Conservation (phyloP, 768 basidiomycete species). For the Lanmaoa rubissima region DNA sequence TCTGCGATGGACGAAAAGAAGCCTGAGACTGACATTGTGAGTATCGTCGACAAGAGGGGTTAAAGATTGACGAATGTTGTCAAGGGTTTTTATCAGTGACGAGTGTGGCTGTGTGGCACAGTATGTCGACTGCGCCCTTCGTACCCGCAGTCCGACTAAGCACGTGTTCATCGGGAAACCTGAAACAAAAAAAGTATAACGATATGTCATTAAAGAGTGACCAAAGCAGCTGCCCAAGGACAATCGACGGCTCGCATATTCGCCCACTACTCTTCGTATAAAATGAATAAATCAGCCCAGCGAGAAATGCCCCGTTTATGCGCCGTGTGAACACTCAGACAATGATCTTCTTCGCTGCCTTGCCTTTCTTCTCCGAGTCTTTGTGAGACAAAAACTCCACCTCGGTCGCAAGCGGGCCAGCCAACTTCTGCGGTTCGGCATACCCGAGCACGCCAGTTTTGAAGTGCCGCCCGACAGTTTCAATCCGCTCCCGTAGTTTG, state of each 20-base stretch:
- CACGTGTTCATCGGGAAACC: background rate
- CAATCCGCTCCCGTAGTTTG: conserved; percentile 76
- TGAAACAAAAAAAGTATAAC: conserved; percentile 11
- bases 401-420: conserved; percentile 88
- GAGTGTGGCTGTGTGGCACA: conserved; percentile 26
- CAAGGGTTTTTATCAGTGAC: conserved; percentile 19
- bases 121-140: conserved; percentile 3
- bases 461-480: conserved; percentile 85
- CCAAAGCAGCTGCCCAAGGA: conserved; percentile 20
- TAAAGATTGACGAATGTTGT: conserved; percentile 6
- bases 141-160: conserved; percentile 6
- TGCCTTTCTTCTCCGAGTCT: conserved; percentile 93
- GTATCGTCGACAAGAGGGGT: conserved; percentile 3
- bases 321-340: conserved; percentile 42
- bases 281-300: conserved; percentile 33
- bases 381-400: conserved; percentile 95
- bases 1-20: conserved; percentile 69
- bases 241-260: conserved; percentile 20
- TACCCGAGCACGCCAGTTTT: conserved; percentile 89
- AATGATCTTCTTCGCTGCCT: conserved; percentile 73
- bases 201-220: conserved; percentile 27
- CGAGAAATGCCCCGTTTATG: conserved; percentile 16
- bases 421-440: conserved; percentile 65
- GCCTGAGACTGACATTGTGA: conserved; percentile 55
- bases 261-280: conserved; percentile 25